phyloP scores from a whole-genome alignment of 169 alveolate species.

The Cryptosporidium meleagridis region DNA sequence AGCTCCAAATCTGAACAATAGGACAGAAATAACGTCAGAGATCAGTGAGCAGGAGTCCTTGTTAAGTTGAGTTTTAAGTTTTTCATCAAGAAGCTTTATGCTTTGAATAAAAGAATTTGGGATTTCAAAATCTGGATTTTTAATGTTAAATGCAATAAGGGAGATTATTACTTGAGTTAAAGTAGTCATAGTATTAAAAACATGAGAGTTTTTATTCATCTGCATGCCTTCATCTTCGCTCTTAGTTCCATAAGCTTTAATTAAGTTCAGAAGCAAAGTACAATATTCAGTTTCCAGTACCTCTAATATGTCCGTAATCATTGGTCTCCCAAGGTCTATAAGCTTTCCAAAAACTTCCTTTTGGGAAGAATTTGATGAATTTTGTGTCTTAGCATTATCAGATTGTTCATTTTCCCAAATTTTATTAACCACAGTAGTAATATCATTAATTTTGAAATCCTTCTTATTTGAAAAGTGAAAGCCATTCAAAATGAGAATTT shows the following conservation, averaged over 20 bases:
- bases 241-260: slow-evolving; percentile 1
- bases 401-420: slow-evolving; percentile 20
- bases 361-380: neutral
- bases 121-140: slow-evolving; percentile 15
- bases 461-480: neutral
- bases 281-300: neutral
- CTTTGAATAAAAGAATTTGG: neutral
- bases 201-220: neutral
- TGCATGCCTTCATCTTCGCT: neutral
- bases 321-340: neutral
- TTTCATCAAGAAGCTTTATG: slow-evolving; percentile 16
- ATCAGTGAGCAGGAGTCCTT: neutral
- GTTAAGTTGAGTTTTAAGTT: neutral
- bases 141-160: neutral
- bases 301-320: neutral
- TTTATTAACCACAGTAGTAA: neutral
- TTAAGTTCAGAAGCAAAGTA: neutral
- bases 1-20: slow-evolving; percentile 11
- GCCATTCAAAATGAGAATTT: neutral
- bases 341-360: neutral
- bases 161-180: slow-evolving; percentile 2
- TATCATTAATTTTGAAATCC: neutral
- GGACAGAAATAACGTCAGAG: slow-evolving; percentile 17
- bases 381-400: neutral
- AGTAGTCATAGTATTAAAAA: slow-evolving; percentile 29